Percentiles rank a stretch among this genome's conserved stretches.
phyloP scores from a whole-genome alignment of 1,139 yeast genomes.

The Nematodospora anomalae region DNA sequence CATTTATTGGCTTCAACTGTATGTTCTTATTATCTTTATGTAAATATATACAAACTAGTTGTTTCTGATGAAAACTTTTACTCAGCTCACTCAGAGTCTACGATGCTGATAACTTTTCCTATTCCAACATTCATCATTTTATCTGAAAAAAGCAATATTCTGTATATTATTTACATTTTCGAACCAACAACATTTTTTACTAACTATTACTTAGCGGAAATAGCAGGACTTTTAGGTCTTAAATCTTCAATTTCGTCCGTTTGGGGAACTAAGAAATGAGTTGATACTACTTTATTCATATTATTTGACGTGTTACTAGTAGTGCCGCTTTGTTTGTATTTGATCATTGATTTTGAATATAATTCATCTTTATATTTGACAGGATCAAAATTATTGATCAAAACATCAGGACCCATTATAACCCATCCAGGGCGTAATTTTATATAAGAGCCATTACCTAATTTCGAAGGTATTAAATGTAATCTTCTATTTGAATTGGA shows the following conservation, averaged over 20 bases:
- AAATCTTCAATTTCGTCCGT: slow-evolving; percentile 71
- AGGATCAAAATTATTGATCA: slow-evolving; percentile 64
- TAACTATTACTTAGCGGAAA: slow-evolving; percentile 11
- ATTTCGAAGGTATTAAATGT: slow-evolving; percentile 75
- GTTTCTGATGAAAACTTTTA: slow-evolving; percentile 47
- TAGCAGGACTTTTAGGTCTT: slow-evolving; percentile 76
- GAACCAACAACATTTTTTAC: slow-evolving; percentile 4
- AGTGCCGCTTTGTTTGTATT: slow-evolving; percentile 23
- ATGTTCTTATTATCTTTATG: too few relatives aligned
- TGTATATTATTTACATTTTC: slow-evolving; percentile 4
- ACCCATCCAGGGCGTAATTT: slow-evolving; percentile 89
- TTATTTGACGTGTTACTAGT: slow-evolving; percentile 10
- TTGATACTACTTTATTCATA: slow-evolving; percentile 7
- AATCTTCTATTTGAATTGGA: slow-evolving; percentile 77
- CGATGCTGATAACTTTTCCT: slow-evolving; percentile 49
- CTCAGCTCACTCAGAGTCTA: slow-evolving; percentile 58
- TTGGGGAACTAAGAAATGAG: slow-evolving; percentile 58
- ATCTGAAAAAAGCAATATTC: slow-evolving; percentile 18
- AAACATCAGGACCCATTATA: slow-evolving; percentile 78
- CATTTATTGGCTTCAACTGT: too few relatives aligned
- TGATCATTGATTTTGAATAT: slow-evolving; percentile 31
- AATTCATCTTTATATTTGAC: slow-evolving; percentile 34
- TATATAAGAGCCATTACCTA: slow-evolving; percentile 64
- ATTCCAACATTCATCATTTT: slow-evolving; percentile 49
- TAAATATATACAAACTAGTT: too few relatives aligned